These are phyloP conservation scores for Stipa capillata DNA, from an alignment of 176 grass and related monocot genomes.

Conservation along the genomic window DNA sequence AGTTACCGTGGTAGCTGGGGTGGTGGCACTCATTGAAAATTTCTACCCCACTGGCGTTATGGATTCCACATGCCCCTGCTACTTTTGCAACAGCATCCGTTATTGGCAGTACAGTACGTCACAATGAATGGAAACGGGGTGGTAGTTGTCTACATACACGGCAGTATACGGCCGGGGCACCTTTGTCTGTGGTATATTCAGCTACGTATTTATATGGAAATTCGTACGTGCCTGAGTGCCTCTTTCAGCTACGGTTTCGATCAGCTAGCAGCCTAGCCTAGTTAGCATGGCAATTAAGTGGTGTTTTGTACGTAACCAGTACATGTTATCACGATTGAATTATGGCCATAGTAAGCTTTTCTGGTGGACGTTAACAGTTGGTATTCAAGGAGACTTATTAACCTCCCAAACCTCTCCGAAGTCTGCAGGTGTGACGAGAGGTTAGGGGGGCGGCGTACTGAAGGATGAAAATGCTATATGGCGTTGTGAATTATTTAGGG, in stretches of 20 bases:
- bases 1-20: background rate
- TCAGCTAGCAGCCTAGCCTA: background rate
- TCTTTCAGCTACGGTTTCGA: background rate
- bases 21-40: background rate
- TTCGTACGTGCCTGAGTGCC: no score
- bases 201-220: background rate
- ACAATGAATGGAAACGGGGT: conserved; percentile 2
- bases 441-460: background rate
- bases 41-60: conserved; percentile 26
- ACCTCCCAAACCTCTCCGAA: background rate
- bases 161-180: background rate
- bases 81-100: background rate
- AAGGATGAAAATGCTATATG: background rate
- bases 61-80: conserved; percentile 24
- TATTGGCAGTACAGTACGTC: background rate
- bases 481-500: background rate
- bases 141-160: background rate
- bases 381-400: background rate
- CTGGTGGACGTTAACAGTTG: background rate
- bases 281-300: background rate
- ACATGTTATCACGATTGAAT: background rate
- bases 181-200: background rate
- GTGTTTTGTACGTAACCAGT: background rate
- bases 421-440: background rate
- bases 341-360: background rate